phyloP scores from a whole-genome alignment of 2,329 filamentous ascomycete species.

The Ceratocystis papillata region DNA sequence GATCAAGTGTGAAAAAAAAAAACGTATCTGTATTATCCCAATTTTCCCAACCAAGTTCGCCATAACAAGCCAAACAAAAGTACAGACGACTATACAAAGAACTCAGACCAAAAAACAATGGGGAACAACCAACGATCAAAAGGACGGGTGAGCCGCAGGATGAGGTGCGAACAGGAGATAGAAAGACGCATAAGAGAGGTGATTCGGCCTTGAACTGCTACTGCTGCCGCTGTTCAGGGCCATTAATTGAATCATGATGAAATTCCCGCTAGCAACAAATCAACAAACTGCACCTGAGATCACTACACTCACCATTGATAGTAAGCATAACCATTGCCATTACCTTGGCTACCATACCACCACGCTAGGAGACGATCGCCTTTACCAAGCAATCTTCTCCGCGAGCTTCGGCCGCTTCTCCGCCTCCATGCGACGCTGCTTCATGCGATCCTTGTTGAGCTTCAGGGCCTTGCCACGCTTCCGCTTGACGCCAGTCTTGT shows the following conservation, averaged over 20 bases:
- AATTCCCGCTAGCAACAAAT: background rate
- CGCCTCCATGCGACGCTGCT: slow-evolving; percentile 53
- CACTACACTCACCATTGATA: background rate
- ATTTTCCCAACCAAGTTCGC: slow-evolving; percentile 24
- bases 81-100: slow-evolving; percentile 20
- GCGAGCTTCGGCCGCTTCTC: slow-evolving; percentile 35
- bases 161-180: slow-evolving; percentile 13
- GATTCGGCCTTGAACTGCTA: background rate
- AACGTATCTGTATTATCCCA: slow-evolving; percentile 5
- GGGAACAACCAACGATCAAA: background rate
- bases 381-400: slow-evolving; percentile 37
- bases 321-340: background rate
- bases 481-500: slow-evolving; percentile 46
- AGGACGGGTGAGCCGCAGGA: background rate
- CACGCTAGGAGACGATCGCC: background rate
- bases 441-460: slow-evolving; percentile 35
- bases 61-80: slow-evolving; percentile 19
- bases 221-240: background rate
- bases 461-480: slow-evolving; percentile 42
- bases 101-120: slow-evolving; percentile 10
- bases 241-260: background rate
- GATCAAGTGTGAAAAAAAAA: background rate
- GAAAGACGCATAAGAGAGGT: slow-evolving; percentile 16
- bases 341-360: background rate
- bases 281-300: background rate